Conservation (phyloP, 345 rosid genomes). For the Syzygium oleosum region DNA sequence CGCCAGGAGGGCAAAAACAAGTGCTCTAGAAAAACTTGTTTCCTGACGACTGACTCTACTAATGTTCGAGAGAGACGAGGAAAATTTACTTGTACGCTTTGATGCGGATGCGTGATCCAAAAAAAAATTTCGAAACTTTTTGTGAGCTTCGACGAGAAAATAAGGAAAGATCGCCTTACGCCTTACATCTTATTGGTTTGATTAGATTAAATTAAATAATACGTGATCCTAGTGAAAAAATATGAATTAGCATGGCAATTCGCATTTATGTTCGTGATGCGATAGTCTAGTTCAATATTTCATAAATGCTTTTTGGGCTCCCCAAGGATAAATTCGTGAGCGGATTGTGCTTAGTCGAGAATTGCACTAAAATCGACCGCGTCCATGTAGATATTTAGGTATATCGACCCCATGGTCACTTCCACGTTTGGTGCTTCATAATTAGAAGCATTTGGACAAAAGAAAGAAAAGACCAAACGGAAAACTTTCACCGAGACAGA, state of each 20-base stretch:
- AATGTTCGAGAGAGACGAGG: neutral
- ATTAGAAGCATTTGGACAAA: neutral
- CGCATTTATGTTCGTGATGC: neutral
- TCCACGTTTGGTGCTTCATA: neutral
- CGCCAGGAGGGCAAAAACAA: neutral
- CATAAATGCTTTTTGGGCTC: neutral
- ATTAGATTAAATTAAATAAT: neutral
- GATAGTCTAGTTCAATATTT: neutral
- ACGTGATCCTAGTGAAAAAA: neutral
- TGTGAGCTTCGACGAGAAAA: neutral
- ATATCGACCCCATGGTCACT: neutral
- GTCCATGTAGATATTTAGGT: neutral
- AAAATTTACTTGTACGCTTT: neutral
- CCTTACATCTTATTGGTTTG: neutral
- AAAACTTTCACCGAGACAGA: neutral
- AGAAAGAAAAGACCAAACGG: neutral
- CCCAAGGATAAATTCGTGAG: neutral
- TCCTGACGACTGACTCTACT: neutral
- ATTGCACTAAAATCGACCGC: neutral
- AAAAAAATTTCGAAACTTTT: neutral
- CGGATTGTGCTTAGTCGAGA: neutral
- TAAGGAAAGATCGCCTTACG: neutral
- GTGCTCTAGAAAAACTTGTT: neutral
- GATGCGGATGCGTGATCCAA: neutral
- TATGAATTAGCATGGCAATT: neutral